Evolutionary conservation across 2,329 filamentous ascomycete species (phyloP).

Genomic region (Monosporascus sp.): DNA sequence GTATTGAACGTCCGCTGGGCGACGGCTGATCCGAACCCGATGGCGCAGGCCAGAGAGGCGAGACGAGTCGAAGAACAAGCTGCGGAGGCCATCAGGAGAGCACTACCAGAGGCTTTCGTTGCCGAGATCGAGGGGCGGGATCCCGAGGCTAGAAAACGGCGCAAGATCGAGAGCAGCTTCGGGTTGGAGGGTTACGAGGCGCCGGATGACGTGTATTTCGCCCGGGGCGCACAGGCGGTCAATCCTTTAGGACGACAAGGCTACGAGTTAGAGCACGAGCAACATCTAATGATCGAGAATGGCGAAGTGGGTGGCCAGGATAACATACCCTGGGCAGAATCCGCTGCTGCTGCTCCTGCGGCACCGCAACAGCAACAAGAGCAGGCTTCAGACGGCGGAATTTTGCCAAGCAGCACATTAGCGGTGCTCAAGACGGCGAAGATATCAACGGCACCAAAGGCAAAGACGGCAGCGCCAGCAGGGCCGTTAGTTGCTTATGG

Average conservation of each 20-base stretch:
- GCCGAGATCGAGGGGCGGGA: conserved; percentile 92
- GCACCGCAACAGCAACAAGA: conserved; percentile 34
- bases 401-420: conserved; percentile 78
- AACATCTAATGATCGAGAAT: conserved; percentile 53
- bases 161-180: conserved; percentile 85
- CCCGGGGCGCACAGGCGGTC: conserved; percentile 66
- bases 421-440: conserved; percentile 65
- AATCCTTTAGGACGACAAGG: conserved; percentile 55
- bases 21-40: conserved; percentile 91
- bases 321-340: conserved; percentile 8
- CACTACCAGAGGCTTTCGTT: conserved; percentile 83
- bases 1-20: conserved; percentile 96
- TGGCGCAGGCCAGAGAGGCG: conserved; percentile 89
- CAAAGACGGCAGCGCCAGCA: conserved; percentile 46
- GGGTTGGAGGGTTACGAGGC: conserved; percentile 89
- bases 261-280: conserved; percentile 59
- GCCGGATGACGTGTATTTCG: conserved; percentile 90
- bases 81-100: conserved; percentile 84
- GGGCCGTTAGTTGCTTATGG: conserved; percentile 84
- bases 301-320: conserved; percentile 44
- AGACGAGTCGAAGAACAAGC: conserved; percentile 90
- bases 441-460: conserved; percentile 49
- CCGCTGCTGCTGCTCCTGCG: conserved; percentile 29
- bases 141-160: conserved; percentile 78
- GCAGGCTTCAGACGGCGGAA: conserved; percentile 47